Base-by-base conservation (phyloP, 768 basidiomycete species). In the Cystoderma amianthinum region DNA sequence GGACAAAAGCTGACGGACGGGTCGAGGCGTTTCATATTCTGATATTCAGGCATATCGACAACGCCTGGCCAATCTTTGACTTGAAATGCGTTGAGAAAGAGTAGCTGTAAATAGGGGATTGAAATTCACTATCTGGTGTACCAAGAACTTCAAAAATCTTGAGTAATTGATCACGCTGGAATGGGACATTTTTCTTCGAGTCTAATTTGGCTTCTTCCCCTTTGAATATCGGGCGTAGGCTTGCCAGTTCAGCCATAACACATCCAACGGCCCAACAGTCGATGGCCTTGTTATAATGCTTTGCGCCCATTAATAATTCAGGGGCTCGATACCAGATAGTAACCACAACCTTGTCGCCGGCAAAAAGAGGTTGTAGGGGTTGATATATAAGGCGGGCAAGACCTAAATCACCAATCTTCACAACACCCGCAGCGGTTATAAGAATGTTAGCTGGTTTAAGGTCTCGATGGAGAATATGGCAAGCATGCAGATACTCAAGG, bases 311-410 rank as follows among this genome's bases (percentile, higher is more conserved):
- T 7, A 99, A 74, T 2, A 99, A 78, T 57, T 99, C 96, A 0
- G 96, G 96, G 5, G 92, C 91, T 39, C 96, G 87, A 58, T 99
- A 99, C 96, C 96, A 98, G 55, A 99, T 98, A 0, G 96, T 99
- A 10, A 99, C 96, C 24, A 98, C 96, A 19, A 99, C 94, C 54
- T 98, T 98, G 64, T 99, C 96, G 12, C 94, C 94, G 0, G 82
- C 81, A 57, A 89, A 92, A 2, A 99, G 69, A 1, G 87, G 84
- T 49, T 96, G 93, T 2, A 99, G 71, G 4, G 96, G 96, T 45
- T 91, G 82, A 54, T 92, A 85, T 44, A 88, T 84, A 21, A 98
- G 72, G 22, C 96, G 77, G 1, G 96, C 96, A 12, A 99, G 78
- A 17, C 96, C 96, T 1, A 98, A 70, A 58, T 99, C 96, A n/a